Conservation (phyloP, 2,329 filamentous ascomycete species). For the Colletotrichum truncatum region DNA sequence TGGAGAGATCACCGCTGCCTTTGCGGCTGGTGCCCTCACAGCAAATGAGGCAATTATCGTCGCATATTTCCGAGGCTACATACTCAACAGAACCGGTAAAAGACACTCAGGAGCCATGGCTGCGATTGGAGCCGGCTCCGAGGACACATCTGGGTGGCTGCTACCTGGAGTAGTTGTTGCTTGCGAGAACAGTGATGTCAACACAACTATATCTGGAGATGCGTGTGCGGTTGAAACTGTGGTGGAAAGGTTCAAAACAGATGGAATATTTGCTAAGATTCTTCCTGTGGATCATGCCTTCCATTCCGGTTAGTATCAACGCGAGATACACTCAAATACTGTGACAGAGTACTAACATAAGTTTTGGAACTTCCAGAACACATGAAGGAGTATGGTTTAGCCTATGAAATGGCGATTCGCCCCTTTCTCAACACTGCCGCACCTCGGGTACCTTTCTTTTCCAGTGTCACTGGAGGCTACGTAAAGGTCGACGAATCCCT, state of each 20-base stretch:
- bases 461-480: constrained; percentile 31
- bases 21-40: constrained; percentile 46
- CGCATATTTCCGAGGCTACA: constrained; percentile 46
- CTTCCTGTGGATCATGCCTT: constrained; percentile 50
- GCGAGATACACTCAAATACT: rapidly evolving
- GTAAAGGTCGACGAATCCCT: background rate
- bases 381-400: background rate
- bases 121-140: constrained; percentile 44
- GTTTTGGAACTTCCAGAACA: constrained; percentile 39
- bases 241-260: constrained; percentile 38
- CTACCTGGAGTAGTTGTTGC: constrained; percentile 36
- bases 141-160: constrained; percentile 38
- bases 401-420: background rate
- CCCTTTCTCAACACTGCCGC: background rate
- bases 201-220: constrained; percentile 39
- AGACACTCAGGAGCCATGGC: constrained; percentile 43
- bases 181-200: constrained; percentile 41
- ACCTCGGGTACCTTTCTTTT: constrained; percentile 31
- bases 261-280: constrained; percentile 38
- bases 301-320: constrained; percentile 40
- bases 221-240: constrained; percentile 33
- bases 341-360: constrained; percentile 32
- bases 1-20: constrained; percentile 56
- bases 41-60: constrained; percentile 44
- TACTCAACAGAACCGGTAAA: background rate